Conservation (phyloP, 2,329 filamentous ascomycete species). For the Hyphodiscus sp. region DNA sequence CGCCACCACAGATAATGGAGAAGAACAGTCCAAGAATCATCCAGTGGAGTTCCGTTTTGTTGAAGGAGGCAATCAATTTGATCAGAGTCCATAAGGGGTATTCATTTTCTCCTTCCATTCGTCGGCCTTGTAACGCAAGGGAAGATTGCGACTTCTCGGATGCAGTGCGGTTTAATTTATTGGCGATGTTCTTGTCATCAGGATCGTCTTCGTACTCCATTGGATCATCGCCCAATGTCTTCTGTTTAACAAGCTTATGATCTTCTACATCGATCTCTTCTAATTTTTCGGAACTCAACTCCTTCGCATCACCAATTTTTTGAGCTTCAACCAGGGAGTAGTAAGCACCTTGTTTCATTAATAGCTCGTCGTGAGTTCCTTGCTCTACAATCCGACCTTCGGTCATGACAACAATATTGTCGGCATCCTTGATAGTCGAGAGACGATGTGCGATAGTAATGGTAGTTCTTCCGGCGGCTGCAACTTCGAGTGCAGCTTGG, state of each 20-base stretch:
- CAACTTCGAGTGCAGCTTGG: constrained; percentile 83
- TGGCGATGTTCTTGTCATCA: constrained; percentile 52
- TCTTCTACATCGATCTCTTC: constrained; percentile 44
- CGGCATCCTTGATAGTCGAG: constrained; percentile 87
- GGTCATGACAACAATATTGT: constrained; percentile 94
- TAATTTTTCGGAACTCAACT: constrained; percentile 45
- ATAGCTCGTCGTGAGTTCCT: constrained; percentile 75
- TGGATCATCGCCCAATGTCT: constrained; percentile 34
- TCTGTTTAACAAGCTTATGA: constrained; percentile 44
- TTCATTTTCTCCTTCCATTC: constrained; percentile 43
- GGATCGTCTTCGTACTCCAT: constrained; percentile 45
- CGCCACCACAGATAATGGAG: constrained; percentile 71
- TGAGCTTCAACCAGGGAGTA: constrained; percentile 83
- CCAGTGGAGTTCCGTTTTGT: constrained; percentile 60
- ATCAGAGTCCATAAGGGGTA: constrained; percentile 72
- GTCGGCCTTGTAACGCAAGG: constrained; percentile 54
- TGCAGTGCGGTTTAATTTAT: constrained; percentile 48
- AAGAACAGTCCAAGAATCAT: constrained; percentile 72
- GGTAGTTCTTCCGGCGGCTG: constrained; percentile 80
- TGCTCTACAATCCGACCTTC: constrained; percentile 85
- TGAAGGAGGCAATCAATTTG: constrained; percentile 75
- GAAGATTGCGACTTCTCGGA: constrained; percentile 62
- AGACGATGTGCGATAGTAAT: constrained; percentile 94
- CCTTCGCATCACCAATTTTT: constrained; percentile 61
- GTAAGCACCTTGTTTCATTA: constrained; percentile 68